phyloP scores from a whole-genome alignment of 768 basidiomycete genomes.

The Sarcodon sp. region DNA sequence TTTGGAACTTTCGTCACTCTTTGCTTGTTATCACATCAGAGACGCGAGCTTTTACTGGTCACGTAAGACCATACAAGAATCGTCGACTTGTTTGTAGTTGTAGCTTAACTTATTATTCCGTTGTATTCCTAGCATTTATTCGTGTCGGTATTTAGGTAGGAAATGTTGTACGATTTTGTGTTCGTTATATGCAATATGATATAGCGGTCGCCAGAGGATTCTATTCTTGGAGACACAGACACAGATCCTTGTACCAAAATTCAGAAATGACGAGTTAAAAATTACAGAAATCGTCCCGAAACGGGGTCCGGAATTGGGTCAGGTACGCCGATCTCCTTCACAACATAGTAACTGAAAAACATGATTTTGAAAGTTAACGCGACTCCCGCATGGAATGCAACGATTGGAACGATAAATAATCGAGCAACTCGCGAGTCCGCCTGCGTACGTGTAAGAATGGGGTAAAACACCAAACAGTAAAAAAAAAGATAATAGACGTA shows the following conservation, averaged over 20 bases:
- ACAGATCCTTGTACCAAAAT: too few species aligned
- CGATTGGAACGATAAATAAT: slow-evolving; percentile 68
- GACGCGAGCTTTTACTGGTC: slow-evolving; percentile 30
- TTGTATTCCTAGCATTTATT: not conserved
- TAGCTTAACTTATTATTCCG: not conserved
- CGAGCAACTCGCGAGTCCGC: slow-evolving; percentile 82
- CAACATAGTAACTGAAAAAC: slow-evolving; percentile 51
- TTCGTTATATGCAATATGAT: too few species aligned
- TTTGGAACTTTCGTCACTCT: slow-evolving; percentile 44
- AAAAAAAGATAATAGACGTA: slow-evolving; percentile 23
- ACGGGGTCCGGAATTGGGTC: slow-evolving; percentile 12
- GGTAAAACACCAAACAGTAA: not conserved
- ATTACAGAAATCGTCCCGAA: too few species aligned
- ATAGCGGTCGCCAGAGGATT: too few species aligned
- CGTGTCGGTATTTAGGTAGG: too few species aligned
- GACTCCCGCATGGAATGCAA: slow-evolving; percentile 61
- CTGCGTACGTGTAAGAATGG: slow-evolving; percentile 21
- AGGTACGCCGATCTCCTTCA: slow-evolving; percentile 23
- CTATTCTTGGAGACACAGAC: too few species aligned
- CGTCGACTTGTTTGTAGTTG: not conserved
- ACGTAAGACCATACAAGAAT: slow-evolving; percentile 9
- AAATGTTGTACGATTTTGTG: too few species aligned
- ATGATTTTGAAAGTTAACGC: slow-evolving; percentile 79
- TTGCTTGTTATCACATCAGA: slow-evolving; percentile 32
- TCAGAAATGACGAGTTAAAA: too few species aligned